Evolutionary conservation across 257 asterid genomes (phyloP).

Genomic region (Nicotiana benthamiana): DNA sequence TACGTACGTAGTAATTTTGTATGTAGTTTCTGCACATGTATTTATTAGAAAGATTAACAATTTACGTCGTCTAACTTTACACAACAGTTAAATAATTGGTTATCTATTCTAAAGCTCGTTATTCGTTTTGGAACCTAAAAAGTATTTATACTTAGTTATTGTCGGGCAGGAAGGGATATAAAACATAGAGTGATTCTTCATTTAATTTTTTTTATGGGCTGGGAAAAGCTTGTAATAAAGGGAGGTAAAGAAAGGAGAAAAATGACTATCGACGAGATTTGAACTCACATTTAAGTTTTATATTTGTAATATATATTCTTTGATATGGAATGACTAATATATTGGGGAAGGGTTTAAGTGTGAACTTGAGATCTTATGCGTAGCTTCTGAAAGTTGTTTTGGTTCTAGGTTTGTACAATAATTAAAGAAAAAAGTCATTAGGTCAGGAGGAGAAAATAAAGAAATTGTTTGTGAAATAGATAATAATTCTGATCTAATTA

Average conservation of each 20-base stretch:
- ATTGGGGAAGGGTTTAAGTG: neutral
- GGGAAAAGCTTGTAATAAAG: neutral
- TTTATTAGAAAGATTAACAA: neutral
- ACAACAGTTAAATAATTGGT: neutral
- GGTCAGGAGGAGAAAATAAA: neutral
- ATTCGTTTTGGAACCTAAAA: neutral
- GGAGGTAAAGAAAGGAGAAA: neutral
- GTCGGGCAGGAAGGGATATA: neutral
- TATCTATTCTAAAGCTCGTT: neutral
- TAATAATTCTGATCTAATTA: slow-evolving; percentile 5
- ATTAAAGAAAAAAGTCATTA: neutral
- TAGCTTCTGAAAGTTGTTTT: neutral
- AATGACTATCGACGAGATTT: neutral
- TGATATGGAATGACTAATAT: neutral
- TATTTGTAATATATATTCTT: neutral
- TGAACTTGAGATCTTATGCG: neutral
- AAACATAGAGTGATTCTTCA: neutral
- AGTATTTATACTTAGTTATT: too few species aligned
- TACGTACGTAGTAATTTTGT: too few species aligned
- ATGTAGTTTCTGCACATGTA: neutral
- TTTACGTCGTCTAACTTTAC: neutral
- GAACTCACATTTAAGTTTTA: neutral
- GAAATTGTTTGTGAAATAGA: neutral
- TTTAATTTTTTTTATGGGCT: too few species aligned
- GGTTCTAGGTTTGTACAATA: neutral